A percentile compares a stretch with the other conserved stretches of the same genome.
Conservation (phyloP, 2,329 filamentous ascomycete genomes). For the Lachnellula suecica region DNA sequence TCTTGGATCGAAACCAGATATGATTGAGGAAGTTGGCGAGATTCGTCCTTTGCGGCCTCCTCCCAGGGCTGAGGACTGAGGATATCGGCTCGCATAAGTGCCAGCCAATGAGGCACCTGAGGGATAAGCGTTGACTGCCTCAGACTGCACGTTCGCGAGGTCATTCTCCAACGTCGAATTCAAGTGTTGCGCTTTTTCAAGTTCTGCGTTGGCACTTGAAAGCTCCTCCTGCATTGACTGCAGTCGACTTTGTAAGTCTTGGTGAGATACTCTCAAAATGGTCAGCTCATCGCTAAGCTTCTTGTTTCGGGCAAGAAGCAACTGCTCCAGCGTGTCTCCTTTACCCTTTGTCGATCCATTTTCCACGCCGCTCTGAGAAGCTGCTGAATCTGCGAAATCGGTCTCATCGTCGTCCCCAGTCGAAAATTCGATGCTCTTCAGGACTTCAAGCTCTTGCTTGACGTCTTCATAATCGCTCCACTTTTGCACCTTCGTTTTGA, state of each 20-base stretch:
- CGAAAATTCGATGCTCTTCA: conserved; percentile 97
- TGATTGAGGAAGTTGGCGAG: conserved; percentile 96
- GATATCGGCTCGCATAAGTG: conserved; percentile 81
- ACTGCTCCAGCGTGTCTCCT: conserved; percentile 83
- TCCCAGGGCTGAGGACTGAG: conserved; percentile 60
- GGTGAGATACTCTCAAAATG: conserved; percentile 87
- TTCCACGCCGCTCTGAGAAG: conserved; percentile 27
- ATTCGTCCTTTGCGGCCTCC: conserved; percentile 61
- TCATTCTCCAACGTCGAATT: conserved; percentile 92
- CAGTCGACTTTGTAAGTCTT: conserved; percentile 81
- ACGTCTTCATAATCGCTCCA: conserved; percentile 96
- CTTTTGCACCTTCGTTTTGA: conserved; percentile 80
- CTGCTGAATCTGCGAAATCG: conserved; percentile 37
- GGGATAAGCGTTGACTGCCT: conserved; percentile 79
- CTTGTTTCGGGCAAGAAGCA: conserved; percentile 91
- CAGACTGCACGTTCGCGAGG: conserved; percentile 81
- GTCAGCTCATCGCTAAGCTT: conserved; percentile 94
- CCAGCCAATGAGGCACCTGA: conserved; percentile 91
- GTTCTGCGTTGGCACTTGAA: conserved; percentile 77
- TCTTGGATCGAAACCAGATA: conserved; percentile 87
- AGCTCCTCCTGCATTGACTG: conserved; percentile 82
- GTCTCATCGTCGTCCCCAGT: conserved; percentile 79
- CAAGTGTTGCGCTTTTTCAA: conserved; percentile 80
- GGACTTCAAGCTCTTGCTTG: conserved; percentile 91
- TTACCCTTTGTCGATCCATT: conserved; percentile 59